Conservation (phyloP, 257 asterid genomes). For the Cynanchum wilfordii region DNA sequence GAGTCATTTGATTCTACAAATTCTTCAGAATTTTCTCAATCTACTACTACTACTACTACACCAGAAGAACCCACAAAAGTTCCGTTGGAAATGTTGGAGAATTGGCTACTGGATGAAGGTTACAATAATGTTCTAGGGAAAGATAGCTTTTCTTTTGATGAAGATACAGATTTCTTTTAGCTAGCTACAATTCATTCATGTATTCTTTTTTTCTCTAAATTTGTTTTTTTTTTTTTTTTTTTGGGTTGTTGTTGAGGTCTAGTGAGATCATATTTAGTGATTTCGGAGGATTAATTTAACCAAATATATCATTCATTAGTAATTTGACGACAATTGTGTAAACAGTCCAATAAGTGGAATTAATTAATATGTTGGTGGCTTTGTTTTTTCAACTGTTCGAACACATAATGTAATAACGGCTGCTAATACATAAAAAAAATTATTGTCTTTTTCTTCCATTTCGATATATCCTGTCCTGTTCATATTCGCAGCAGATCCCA, state of each 20-base stretch:
- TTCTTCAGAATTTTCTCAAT: conserved; percentile 50
- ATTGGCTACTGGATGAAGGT: conserved; percentile 56
- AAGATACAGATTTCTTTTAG: conserved; percentile 40
- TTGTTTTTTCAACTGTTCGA: too few relatives aligned
- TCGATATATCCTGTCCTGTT: too few relatives aligned
- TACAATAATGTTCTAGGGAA: conserved; percentile 26
- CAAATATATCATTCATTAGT: too few relatives aligned
- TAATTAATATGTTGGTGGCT: too few relatives aligned
- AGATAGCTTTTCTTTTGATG: conserved; percentile 47
- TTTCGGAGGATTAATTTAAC: too few relatives aligned
- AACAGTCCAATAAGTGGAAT: too few relatives aligned
- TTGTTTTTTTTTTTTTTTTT: conserved; percentile 4
- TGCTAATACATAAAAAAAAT: too few relatives aligned
- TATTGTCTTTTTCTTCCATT: too few relatives aligned
- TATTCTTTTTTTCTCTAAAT: neutral
- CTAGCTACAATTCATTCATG: neutral
- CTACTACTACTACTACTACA: conserved; percentile 41
- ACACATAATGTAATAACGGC: too few relatives aligned
- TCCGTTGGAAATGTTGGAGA: conserved; percentile 54
- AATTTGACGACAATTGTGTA: too few relatives aligned
- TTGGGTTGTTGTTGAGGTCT: conserved; percentile 12
- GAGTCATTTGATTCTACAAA: conserved; percentile 41
- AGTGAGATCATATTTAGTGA: too few relatives aligned
- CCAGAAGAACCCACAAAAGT: conserved; percentile 19
- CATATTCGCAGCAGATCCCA: too few relatives aligned